Base-by-base conservation (phyloP, 371 early-diverging fungal species). In the Saksenaea oblongispora region DNA sequence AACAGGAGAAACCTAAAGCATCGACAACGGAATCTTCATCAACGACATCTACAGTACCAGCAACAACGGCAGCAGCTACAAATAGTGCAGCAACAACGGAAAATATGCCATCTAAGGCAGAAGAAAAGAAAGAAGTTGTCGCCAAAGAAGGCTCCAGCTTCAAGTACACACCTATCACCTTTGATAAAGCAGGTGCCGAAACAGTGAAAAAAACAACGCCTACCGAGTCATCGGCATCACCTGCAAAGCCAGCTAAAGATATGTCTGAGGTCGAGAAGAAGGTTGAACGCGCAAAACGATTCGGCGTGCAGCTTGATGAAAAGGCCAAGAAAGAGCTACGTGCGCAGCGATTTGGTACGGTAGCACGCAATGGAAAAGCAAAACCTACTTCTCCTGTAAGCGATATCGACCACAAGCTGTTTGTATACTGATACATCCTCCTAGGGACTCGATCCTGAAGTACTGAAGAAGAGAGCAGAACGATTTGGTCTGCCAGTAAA, bases 241-340 rank as follows among this genome's bases (percentile, higher is more conserved):
- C 63, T 42, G n/a, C 64, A 44, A 47, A 56, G 34, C 39, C 69
- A 22, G 34, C 65, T 37, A 60, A 62, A 62, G 39, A 57, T 11
- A 64, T 54, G 35, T 42, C 62, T 18, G 78, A 83, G 22, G 67
- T 72, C 14, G 74, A 83, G 54, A 73, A 65, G 51, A 72, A 71
- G 35, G 37, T 82, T 15, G 85, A 85, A 54, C 72, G 87, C 31
- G 85, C 86, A 39, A 85, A 83, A 53, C 77, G 86, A 44, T 87
- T 87, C 65, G 84, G 84, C 27, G 77, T 83, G 14, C 73, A 71
- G 44, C 55, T 80, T 18, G 70, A 72, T 44, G 82, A 82, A 44
- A 59, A 63, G 9, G 71, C 72, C 9, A 79, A 74, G 61, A 67
- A 73, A 18, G 73, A 77, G n/a, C 59, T 79, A 55, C 76, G 82